These are phyloP conservation scores for Collybiopsis confluens DNA, from an alignment of 768 basidiomycete species.

Conservation along the genomic window DNA sequence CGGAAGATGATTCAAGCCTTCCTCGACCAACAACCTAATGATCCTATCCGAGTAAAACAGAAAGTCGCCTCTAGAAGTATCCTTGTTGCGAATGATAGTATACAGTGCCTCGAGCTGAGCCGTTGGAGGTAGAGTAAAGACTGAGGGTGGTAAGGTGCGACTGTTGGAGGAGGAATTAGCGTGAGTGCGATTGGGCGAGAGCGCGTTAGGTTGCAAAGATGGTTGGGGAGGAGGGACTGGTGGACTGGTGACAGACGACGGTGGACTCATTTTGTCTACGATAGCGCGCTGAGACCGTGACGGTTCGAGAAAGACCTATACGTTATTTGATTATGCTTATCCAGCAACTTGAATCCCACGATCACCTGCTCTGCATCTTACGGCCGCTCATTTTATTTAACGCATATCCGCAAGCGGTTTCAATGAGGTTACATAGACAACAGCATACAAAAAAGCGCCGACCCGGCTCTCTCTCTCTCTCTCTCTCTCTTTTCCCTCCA, in stretches of 20 bases:
- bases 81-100: constrained; percentile 89
- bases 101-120: constrained; percentile 93
- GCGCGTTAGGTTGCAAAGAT: constrained; percentile 1
- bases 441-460: too few species aligned
- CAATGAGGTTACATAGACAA: too few species aligned
- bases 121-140: constrained; percentile 86
- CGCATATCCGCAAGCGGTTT: too few species aligned
- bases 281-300: too few species aligned
- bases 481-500: too few species aligned
- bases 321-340: too few species aligned
- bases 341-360: too few species aligned
- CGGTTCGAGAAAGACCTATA: too few species aligned
- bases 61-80: constrained; percentile 89
- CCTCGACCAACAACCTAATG: constrained; percentile 76
- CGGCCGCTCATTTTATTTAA: too few species aligned
- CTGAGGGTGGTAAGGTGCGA: constrained; percentile 54
- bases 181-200: constrained; percentile 12
- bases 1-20: constrained; percentile 85
- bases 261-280: not conserved
- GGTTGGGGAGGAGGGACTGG: constrained; percentile 5
- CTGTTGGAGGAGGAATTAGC: constrained; percentile 1
- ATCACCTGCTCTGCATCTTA: too few species aligned
- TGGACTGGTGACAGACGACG: not conserved
- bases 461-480: too few species aligned
- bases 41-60: constrained; percentile 94